Percentiles rank a stretch among this genome's conserved stretches.
These are phyloP conservation scores for Fraxinus greggii DNA, from an alignment of 305 asterid species.

Conservation along the genomic window DNA sequence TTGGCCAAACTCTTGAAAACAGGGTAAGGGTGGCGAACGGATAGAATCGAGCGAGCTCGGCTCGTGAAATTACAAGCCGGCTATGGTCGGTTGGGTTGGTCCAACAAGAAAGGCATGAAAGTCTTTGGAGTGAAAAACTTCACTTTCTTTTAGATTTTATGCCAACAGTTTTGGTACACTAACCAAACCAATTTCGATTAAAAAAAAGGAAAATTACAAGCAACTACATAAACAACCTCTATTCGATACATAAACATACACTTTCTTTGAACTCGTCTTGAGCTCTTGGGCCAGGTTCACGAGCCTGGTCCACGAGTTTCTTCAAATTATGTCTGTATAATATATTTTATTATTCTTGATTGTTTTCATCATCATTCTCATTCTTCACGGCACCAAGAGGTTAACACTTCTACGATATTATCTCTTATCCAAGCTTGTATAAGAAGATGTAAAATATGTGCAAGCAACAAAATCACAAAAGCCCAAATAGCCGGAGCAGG, in stretches of 20 bases:
- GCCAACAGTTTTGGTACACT: not conserved
- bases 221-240: not conserved
- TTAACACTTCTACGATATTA: not conserved
- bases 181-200: not conserved
- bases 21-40: not conserved
- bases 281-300: not conserved
- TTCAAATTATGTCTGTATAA: not conserved
- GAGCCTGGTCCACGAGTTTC: not conserved
- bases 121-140: not conserved
- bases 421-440: not conserved
- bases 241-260: not conserved
- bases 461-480: not conserved
- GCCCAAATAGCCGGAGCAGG: not conserved
- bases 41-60: not conserved
- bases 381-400: not conserved
- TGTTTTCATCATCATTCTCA: not conserved
- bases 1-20: not conserved
- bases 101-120: not conserved
- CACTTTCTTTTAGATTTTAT: not conserved
- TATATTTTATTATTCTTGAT: not conserved
- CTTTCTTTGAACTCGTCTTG: not conserved
- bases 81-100: not conserved
- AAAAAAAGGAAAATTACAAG: not conserved
- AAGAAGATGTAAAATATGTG: not conserved
- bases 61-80: not conserved